phyloP scores from a whole-genome alignment of 1,284 basidiomycete genomes.

The Heterobasidion occidentale region DNA sequence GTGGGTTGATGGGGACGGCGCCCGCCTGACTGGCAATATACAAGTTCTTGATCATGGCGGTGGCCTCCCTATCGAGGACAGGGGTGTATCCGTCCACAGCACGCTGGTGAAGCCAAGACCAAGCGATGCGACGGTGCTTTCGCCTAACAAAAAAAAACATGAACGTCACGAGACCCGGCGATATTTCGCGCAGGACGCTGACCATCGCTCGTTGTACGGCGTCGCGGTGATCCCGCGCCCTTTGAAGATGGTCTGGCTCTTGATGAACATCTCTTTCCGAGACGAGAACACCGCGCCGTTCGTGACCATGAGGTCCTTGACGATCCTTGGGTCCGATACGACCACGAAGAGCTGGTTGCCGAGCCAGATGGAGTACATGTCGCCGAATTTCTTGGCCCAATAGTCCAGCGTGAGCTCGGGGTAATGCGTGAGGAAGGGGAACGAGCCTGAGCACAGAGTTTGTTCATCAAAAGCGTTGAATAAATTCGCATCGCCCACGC shows the following conservation, averaged over 20 bases:
- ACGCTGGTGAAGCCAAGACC: constrained; percentile 21
- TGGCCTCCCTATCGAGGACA: constrained; percentile 28
- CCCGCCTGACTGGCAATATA: constrained; percentile 24
- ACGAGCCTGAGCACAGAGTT: not conserved
- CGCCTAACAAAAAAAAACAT: constrained; percentile 19
- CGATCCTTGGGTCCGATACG: constrained; percentile 30
- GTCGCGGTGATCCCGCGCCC: constrained; percentile 33
- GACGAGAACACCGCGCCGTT: constrained; percentile 35
- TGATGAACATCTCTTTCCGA: constrained; percentile 33
- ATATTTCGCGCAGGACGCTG: not conserved
- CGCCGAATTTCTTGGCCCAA: constrained; percentile 30
- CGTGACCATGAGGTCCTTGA: constrained; percentile 32
- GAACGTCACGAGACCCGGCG: not conserved
- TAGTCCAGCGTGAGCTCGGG: constrained; percentile 27
- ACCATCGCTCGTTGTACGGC: constrained; percentile 33
- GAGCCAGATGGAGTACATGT: constrained; percentile 31
- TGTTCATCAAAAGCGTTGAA: not conserved
- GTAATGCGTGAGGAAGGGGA: constrained; percentile 26
- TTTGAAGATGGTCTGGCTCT: constrained; percentile 30
- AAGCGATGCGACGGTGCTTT: constrained; percentile 31
- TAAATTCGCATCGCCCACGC: no score
- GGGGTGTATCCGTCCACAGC: constrained; percentile 25
- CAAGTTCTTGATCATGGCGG: constrained; percentile 25
- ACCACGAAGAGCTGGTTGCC: constrained; percentile 36
- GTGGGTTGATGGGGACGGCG: constrained; percentile 26